A percentile compares a stretch with the other conserved stretches of the same genome.
phyloP scores from a whole-genome alignment of 768 basidiomycete species.

The Termitomyces sp. region DNA sequence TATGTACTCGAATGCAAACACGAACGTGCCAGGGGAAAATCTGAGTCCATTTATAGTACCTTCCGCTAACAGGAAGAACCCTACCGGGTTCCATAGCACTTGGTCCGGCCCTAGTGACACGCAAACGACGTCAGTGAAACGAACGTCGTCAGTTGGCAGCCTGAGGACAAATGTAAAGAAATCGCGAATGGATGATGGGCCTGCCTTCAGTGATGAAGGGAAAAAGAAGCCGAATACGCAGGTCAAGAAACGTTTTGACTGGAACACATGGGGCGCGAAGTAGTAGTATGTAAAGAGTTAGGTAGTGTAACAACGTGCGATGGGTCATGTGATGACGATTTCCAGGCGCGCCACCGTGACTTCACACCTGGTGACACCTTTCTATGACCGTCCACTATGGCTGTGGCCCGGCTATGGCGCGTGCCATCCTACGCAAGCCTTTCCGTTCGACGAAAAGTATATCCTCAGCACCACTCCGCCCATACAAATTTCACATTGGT shows the following conservation, averaged over 20 bases:
- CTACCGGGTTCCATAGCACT: not conserved
- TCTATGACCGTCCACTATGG: slow-evolving; percentile 8
- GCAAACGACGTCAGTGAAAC: not conserved
- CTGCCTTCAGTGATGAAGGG: not conserved
- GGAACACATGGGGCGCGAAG: slow-evolving; percentile 17
- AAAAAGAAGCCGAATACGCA: not conserved
- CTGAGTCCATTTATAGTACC: not conserved
- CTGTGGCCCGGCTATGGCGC: slow-evolving; percentile 10
- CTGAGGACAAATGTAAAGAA: slow-evolving; percentile 2
- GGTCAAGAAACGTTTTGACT: slow-evolving; percentile 16
- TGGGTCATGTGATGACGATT: slow-evolving; percentile 12
- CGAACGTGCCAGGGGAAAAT: not conserved
- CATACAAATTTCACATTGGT: slow-evolving; percentile 75
- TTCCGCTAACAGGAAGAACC: not conserved
- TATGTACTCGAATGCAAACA: not conserved
- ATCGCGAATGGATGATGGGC: not conserved
- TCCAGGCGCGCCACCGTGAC: not conserved
- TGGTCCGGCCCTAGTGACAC: slow-evolving; percentile 2
- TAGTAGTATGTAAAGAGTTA: too few relatives aligned
- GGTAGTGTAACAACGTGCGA: too few relatives aligned
- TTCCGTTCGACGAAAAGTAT: slow-evolving; percentile 8
- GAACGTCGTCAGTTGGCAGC: not conserved
- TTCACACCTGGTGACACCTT: not conserved
- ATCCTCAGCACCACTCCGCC: slow-evolving; percentile 23
- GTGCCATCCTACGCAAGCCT: slow-evolving; percentile 13